Base-by-base conservation (phyloP, 768 basidiomycete species). In the Filobasidium wieringae region DNA sequence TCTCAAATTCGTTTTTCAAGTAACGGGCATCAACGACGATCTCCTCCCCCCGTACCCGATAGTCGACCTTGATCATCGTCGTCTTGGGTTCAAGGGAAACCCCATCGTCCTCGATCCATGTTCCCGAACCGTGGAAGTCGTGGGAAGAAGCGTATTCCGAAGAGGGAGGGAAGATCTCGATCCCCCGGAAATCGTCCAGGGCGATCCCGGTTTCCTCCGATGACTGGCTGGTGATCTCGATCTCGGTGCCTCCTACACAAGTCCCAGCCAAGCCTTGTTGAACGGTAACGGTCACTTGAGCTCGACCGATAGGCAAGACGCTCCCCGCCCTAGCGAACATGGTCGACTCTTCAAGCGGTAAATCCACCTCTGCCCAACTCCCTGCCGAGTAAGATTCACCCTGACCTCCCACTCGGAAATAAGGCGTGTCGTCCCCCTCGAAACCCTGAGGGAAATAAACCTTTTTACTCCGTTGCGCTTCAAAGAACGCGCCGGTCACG, bases 81-180 rank as follows among this genome's bases (percentile, higher is more conserved):
- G 64, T 67, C 17, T 56, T 55, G 0, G 71, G 69, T 6, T 61
- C 53, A 14, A 59, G 51, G 12, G 66, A 68, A 45, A 68, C 66
- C 12, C 73, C 73, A 55, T 74, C 73, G 45, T 74, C 73, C 52
- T 74, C 73, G n/a, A 59, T 70, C 73, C 73, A 74, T 5, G 9
- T 55, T 12, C 59, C 59, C 11, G 36, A 12, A 7, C 53, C 53
- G 14, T 17, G 4, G 45, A 54, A 49, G 15, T 62, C 66, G 14
- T 47, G 29, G 31, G 62, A 65, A 22, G 32, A 26, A n/a, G 51
- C 51, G 9, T 33, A 12, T 12, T 57, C 57, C 4, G 39, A 39
- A 17, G 47, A 47, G 6, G 66, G 62, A 34, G 73, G 73, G 66
- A 68, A 74, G 31, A 72, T 67, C 58, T 69, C 64, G 33, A 71